Evolutionary conservation across 2,329 filamentous ascomycete species (phyloP).

Genomic region (Trichoderma simmonsii): DNA sequence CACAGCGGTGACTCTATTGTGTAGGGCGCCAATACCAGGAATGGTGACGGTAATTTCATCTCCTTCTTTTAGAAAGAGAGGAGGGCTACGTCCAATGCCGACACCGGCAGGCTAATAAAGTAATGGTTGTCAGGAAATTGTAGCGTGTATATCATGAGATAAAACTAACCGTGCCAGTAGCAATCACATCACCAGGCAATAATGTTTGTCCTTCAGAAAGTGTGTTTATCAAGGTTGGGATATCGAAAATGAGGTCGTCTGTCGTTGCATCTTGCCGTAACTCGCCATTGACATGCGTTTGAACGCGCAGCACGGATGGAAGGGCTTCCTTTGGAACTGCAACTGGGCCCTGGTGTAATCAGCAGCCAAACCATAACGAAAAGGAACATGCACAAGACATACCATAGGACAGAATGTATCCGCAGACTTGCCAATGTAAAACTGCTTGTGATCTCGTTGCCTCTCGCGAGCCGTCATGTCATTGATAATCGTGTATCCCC

Average conservation of each 20-base stretch:
- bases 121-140: background rate
- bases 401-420: slow-evolving; percentile 14
- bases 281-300: slow-evolving; percentile 12
- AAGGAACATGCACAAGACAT: background rate
- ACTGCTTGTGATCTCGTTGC: slow-evolving; percentile 8
- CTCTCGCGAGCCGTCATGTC: slow-evolving; percentile 8
- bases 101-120: slow-evolving; percentile 2
- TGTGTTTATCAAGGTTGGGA: background rate
- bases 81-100: slow-evolving; percentile 1
- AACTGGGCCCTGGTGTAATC: background rate
- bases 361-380: too few species aligned
- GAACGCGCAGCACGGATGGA: background rate
- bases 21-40: background rate
- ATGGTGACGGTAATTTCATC: background rate
- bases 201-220: slow-evolving; percentile 3
- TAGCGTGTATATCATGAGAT: background rate
- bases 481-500: slow-evolving; percentile 15
- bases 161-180: slow-evolving; percentile 3
- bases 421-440: slow-evolving; percentile 9
- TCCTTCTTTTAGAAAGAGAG: background rate
- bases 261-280: slow-evolving; percentile 10
- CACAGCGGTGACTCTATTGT: background rate
- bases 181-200: slow-evolving; percentile 7
- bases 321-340: slow-evolving; percentile 9
- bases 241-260: slow-evolving; percentile 7